phyloP scores from a whole-genome alignment of 2,329 filamentous ascomycete genomes.

The Claviceps africana region DNA sequence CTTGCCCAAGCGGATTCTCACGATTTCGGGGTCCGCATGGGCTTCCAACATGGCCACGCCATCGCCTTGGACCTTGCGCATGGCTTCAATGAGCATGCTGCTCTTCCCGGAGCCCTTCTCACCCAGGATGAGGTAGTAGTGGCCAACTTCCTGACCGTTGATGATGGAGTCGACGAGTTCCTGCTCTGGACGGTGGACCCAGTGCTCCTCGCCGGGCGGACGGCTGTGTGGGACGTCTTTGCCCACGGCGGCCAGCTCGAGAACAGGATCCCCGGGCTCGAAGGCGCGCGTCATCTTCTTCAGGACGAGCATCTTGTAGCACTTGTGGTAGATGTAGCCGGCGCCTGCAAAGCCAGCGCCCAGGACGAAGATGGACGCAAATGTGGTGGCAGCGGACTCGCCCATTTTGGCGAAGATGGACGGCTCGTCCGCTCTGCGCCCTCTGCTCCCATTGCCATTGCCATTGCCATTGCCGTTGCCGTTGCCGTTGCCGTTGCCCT shows the following conservation, averaged over 20 bases:
- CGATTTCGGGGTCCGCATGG: conserved; percentile 88
- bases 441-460: neutral
- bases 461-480: no score
- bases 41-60: conserved; percentile 93
- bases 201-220: conserved; percentile 32
- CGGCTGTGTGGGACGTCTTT: conserved; percentile 37
- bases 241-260: conserved; percentile 59
- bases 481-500: neutral
- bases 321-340: conserved; percentile 64
- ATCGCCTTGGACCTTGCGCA: conserved; percentile 82
- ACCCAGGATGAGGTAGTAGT: conserved; percentile 83
- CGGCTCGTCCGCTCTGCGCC: conserved; percentile 14
- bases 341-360: conserved; percentile 51
- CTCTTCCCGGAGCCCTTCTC: conserved; percentile 96
- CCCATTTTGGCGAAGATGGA: conserved; percentile 47
- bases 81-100: conserved; percentile 88
- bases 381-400: conserved; percentile 60
- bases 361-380: conserved; percentile 60
- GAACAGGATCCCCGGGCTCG: conserved; percentile 76
- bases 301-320: conserved; percentile 84
- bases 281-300: conserved; percentile 89
- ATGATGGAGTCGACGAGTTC: conserved; percentile 70
- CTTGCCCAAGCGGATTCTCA: conserved; percentile 82
- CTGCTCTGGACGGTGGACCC: conserved; percentile 79
- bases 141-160: conserved; percentile 54